These are phyloP conservation scores for Tripidium arundinaceum DNA, from an alignment of 202 grass and related monocot species.

Conservation along the genomic window DNA sequence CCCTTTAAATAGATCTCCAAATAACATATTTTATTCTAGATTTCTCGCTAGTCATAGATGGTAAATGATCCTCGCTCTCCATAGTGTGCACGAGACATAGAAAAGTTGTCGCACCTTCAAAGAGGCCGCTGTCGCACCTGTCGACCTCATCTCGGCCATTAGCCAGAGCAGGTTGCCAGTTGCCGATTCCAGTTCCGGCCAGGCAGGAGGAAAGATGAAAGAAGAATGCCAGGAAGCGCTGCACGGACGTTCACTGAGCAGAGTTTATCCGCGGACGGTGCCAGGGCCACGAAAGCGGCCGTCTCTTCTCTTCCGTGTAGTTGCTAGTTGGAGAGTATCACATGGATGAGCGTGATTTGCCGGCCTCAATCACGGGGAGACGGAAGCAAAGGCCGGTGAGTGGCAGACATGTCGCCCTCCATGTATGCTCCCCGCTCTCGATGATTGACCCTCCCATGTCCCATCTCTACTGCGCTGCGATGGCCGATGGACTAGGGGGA, in stretches of 20 bases:
- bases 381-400: neutral
- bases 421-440: neutral
- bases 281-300: neutral
- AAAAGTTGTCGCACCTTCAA: too few relatives aligned
- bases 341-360: neutral
- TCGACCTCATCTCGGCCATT: too few relatives aligned
- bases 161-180: neutral
- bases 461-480: too few relatives aligned
- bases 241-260: neutral
- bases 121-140: too few relatives aligned
- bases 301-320: neutral
- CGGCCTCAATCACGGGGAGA: neutral
- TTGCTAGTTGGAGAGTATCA: neutral
- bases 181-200: neutral
- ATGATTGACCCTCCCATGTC: too few relatives aligned
- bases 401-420: neutral
- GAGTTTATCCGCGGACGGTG: neutral
- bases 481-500: neutral
- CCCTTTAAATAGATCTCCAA: too few relatives aligned
- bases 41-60: too few relatives aligned
- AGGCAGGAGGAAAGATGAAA: neutral
- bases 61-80: too few relatives aligned
- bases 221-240: neutral
- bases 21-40: too few relatives aligned
- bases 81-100: too few relatives aligned